Conservation (phyloP, 2,329 filamentous ascomycete genomes). For the Botrytis paeoniae region DNA sequence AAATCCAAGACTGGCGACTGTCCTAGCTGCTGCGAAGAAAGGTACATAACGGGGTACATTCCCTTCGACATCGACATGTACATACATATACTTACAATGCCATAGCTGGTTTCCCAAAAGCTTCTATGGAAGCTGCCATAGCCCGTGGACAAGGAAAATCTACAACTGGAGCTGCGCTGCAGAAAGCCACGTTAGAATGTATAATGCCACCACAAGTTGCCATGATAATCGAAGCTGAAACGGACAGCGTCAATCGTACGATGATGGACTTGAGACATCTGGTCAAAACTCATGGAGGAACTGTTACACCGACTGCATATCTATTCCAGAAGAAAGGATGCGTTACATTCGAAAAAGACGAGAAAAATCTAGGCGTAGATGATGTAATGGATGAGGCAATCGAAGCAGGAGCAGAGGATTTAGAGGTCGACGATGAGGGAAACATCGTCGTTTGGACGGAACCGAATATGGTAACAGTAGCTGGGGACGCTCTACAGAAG, state of each 20-base stretch:
- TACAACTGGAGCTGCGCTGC: slow-evolving; percentile 69
- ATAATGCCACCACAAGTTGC: slow-evolving; percentile 71
- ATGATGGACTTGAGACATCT: slow-evolving; percentile 69
- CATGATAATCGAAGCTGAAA: slow-evolving; percentile 80
- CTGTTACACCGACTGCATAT: slow-evolving; percentile 71
- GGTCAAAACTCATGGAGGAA: slow-evolving; percentile 70
- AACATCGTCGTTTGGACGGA: slow-evolving; percentile 69
- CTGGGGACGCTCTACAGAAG: slow-evolving; percentile 61
- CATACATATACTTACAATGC: slow-evolving; percentile 26
- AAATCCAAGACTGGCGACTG: slow-evolving; percentile 73
- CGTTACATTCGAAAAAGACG: slow-evolving; percentile 63
- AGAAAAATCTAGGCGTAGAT: slow-evolving; percentile 51
- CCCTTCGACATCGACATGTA: slow-evolving; percentile 22
- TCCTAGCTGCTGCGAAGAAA: slow-evolving; percentile 77
- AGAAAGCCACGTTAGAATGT: slow-evolving; percentile 73
- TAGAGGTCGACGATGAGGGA: slow-evolving; percentile 65
- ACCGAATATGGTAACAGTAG: slow-evolving; percentile 60
- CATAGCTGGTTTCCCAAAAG: slow-evolving; percentile 73
- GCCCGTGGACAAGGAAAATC: slow-evolving; percentile 85
- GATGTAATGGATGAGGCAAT: slow-evolving; percentile 78
- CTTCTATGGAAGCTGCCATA: slow-evolving; percentile 79
- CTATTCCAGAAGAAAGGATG: slow-evolving; percentile 81
- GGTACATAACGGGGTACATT: slow-evolving; percentile 43
- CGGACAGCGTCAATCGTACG: slow-evolving; percentile 73
- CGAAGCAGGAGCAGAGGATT: slow-evolving; percentile 77